A percentile compares a stretch with the other conserved stretches of the same genome.
These are phyloP conservation scores for Choiromyces venosus DNA, from an alignment of 495 filamentous ascomycete species.

Conservation along the genomic window DNA sequence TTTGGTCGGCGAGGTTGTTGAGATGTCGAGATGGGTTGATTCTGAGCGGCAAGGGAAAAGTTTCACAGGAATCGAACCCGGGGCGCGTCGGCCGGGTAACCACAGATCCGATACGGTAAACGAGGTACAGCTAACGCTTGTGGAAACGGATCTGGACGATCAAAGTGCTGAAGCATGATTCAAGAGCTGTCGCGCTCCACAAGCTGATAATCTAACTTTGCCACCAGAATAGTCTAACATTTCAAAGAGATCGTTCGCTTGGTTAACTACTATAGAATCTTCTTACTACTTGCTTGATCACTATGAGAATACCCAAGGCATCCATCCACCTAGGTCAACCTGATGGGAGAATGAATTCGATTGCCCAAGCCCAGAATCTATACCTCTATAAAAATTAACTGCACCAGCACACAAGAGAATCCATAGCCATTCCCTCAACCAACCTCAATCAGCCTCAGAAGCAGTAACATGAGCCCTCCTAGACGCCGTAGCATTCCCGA, in stretches of 20 bases:
- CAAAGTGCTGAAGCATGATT: not conserved
- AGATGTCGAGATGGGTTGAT: not conserved
- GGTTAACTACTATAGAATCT: not conserved
- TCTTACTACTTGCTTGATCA: not conserved
- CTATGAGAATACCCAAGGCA: not conserved
- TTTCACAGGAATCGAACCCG: not conserved
- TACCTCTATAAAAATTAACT: not conserved
- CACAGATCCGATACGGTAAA: not conserved
- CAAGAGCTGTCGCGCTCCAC: not conserved
- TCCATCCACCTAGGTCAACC: not conserved
- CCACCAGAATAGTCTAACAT: not conserved
- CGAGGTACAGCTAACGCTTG: not conserved
- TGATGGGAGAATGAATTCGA: not conserved
- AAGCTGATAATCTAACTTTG: not conserved
- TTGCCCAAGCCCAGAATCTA: not conserved
- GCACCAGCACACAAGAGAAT: not conserved
- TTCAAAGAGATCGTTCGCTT: not conserved
- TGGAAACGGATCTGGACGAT: not conserved
- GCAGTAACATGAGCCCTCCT: not conserved
- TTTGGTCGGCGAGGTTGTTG: not conserved
- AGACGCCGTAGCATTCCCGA: constrained; percentile 39
- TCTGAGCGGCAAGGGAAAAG: not conserved
- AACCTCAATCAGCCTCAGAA: not conserved
- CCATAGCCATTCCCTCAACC: too few relatives aligned
- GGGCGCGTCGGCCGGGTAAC: not conserved